Conservation (phyloP, 805 yeast genomes). For the Metschnikowia corniflorae region DNA sequence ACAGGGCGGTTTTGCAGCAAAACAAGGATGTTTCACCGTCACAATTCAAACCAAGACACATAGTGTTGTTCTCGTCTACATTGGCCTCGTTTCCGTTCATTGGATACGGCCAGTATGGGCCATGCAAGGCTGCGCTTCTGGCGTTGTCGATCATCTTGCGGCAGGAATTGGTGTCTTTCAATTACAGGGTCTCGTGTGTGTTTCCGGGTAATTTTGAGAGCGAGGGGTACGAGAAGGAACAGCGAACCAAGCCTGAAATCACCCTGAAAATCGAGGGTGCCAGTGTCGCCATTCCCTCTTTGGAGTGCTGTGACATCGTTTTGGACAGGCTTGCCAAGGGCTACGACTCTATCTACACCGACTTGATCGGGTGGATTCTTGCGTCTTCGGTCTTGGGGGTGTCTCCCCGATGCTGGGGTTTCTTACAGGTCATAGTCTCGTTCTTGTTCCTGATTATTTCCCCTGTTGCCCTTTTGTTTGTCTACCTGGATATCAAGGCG, state of each 20-base stretch:
- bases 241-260: conserved; percentile 78
- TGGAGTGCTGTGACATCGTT: conserved; percentile 60
- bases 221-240: conserved; percentile 83
- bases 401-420: conserved; percentile 59
- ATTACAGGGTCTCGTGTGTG: conserved; percentile 67
- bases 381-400: conserved; percentile 65
- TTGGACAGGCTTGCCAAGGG: conserved; percentile 58
- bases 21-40: conserved; percentile 13
- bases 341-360: conserved; percentile 73
- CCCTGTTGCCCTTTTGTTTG: conserved; percentile 50
- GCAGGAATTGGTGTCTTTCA: conserved; percentile 71
- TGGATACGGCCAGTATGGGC: conserved; percentile 90
- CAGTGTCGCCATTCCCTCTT: conserved; percentile 64
- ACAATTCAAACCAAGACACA: conserved; percentile 47
- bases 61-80: conserved; percentile 64
- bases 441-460: conserved; percentile 40
- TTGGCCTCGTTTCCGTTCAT: conserved; percentile 83
- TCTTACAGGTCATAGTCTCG: conserved; percentile 40
- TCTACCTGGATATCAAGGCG: conserved; percentile 48
- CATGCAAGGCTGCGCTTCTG: conserved; percentile 78
- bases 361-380: conserved; percentile 78
- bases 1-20: conserved; percentile 36
- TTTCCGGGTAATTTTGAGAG: conserved; percentile 88
- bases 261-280: conserved; percentile 84
- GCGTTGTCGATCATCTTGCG: conserved; percentile 72